Evolutionary conservation across 1,284 basidiomycete species (phyloP).

Genomic region (Irpex sp.): DNA sequence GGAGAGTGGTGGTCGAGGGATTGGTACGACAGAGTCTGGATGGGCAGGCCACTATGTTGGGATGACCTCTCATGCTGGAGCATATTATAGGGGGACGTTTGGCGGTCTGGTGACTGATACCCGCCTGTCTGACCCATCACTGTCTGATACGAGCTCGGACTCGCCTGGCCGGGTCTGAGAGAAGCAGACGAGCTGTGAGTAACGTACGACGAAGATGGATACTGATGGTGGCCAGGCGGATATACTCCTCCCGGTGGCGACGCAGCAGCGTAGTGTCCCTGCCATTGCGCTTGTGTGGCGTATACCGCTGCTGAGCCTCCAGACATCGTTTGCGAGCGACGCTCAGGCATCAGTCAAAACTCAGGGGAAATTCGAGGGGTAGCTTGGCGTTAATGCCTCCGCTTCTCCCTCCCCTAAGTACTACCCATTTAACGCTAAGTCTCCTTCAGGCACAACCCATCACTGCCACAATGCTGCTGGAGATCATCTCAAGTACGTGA

Average conservation of each 20-base stretch:
- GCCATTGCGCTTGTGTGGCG: slow-evolving; percentile 25
- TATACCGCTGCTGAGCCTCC: slow-evolving; percentile 21
- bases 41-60: slow-evolving; percentile 22
- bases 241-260: slow-evolving; percentile 13
- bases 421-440: slow-evolving; percentile 22
- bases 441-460: slow-evolving; percentile 28
- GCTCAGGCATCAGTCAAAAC: slow-evolving; percentile 28
- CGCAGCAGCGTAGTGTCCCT: slow-evolving; percentile 22
- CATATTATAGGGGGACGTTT: slow-evolving; percentile 19
- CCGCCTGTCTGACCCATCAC: slow-evolving; percentile 16
- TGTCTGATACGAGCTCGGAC: slow-evolving; percentile 19
- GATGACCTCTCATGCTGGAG: slow-evolving; percentile 21
- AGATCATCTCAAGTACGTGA: slow-evolving; percentile 10
- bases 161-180: slow-evolving; percentile 11
- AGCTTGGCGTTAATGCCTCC: slow-evolving; percentile 19
- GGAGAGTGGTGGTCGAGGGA: slow-evolving; percentile 19
- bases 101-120: slow-evolving; percentile 16
- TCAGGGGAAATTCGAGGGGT: slow-evolving; percentile 15
- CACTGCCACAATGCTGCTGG: slow-evolving; percentile 29
- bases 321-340: slow-evolving; percentile 27
- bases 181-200: slow-evolving; percentile 11
- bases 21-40: slow-evolving; percentile 15
- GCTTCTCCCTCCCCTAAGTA: slow-evolving; percentile 28
- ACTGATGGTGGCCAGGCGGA: slow-evolving; percentile 18
- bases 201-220: slow-evolving; percentile 15